Conservation (phyloP, 2,329 filamentous ascomycete genomes). For the Sporothrix inflata region DNA sequence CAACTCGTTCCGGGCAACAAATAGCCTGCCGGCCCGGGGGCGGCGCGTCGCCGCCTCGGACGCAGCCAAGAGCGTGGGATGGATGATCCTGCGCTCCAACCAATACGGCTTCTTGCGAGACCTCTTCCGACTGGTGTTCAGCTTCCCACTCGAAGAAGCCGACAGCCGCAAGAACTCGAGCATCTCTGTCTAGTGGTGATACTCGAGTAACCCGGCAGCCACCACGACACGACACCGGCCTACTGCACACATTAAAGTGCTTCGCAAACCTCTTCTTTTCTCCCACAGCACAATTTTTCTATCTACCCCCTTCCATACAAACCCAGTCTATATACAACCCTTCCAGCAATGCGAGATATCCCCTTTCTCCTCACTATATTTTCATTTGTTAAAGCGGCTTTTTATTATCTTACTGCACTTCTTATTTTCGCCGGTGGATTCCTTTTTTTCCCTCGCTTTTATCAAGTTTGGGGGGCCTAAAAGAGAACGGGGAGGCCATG, state of each 20-base stretch:
- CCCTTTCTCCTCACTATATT: background rate
- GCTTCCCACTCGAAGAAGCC: slow-evolving; percentile 79
- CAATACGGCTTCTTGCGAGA: slow-evolving; percentile 82
- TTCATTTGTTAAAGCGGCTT: background rate
- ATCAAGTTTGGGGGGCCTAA: background rate
- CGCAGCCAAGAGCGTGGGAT: slow-evolving; percentile 75
- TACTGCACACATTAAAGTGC: background rate
- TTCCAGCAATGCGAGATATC: slow-evolving; percentile 28
- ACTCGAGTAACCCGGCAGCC: background rate
- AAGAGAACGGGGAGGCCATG: background rate
- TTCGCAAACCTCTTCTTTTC: too few species aligned
- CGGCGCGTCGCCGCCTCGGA: slow-evolving; percentile 71
- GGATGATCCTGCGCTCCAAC: slow-evolving; percentile 69
- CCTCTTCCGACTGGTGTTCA: slow-evolving; percentile 81
- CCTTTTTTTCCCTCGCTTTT: background rate
- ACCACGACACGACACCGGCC: too few species aligned
- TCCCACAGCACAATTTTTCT: background rate
- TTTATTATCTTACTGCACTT: background rate
- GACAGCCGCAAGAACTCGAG: slow-evolving; percentile 67
- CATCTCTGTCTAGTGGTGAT: slow-evolving; percentile 54
- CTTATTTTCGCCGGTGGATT: background rate
- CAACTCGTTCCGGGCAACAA: slow-evolving; percentile 62
- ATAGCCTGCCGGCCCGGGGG: slow-evolving; percentile 58
- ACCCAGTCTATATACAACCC: background rate
- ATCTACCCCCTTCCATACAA: background rate